Conservation (phyloP, 306 rosid genomes). For the Begonia peltatifolia region DNA sequence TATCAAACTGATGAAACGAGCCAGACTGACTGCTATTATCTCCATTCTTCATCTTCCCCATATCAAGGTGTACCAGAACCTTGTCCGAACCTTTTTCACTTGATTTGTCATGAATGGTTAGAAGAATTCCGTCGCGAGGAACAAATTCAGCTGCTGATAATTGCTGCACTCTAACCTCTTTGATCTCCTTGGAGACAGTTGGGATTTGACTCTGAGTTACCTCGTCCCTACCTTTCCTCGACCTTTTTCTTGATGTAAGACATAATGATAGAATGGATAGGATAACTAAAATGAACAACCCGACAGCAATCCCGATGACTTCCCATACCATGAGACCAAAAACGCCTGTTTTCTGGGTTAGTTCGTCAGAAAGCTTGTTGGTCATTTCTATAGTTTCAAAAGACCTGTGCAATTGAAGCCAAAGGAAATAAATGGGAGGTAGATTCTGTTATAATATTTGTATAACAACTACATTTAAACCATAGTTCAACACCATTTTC, state of each 20-base stretch:
- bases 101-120: conserved; percentile 71
- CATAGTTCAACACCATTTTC: too few species aligned
- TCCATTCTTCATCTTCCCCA: conserved; percentile 52
- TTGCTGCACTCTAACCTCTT: conserved; percentile 75
- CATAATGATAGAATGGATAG: conserved; percentile 58
- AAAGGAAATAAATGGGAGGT: too few species aligned
- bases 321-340: conserved; percentile 77
- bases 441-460: too few species aligned
- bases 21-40: conserved; percentile 49
- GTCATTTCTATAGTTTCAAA: conserved; percentile 33
- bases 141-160: conserved; percentile 41
- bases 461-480: too few species aligned
- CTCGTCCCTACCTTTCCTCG: conserved; percentile 34
- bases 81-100: conserved; percentile 60
- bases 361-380: conserved; percentile 40
- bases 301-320: conserved; percentile 71
- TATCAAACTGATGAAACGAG: conserved; percentile 52
- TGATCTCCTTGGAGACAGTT: conserved; percentile 74
- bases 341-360: conserved; percentile 52
- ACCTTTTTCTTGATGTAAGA: conserved; percentile 63
- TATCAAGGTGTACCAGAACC: conserved; percentile 57
- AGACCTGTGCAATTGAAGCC: conserved; percentile 23
- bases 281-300: conserved; percentile 46
- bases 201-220: conserved; percentile 68
- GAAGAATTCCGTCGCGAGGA: conserved; percentile 71